These are phyloP conservation scores for Willaertia magna DNA, from an alignment of 208 protist genomes.

Conservation along the genomic window DNA sequence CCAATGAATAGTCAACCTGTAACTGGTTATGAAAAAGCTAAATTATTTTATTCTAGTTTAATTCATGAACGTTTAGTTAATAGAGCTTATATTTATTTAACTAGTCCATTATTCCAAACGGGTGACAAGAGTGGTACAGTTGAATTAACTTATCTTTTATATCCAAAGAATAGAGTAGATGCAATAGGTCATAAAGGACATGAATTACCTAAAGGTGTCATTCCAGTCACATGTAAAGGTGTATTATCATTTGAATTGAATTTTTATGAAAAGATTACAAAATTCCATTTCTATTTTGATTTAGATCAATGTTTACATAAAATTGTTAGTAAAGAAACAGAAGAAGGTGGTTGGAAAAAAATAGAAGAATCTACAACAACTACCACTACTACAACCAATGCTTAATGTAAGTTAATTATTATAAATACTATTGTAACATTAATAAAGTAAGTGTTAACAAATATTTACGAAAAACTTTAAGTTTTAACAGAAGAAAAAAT, in stretches of 20 bases:
- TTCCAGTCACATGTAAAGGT: background rate
- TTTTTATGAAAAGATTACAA: background rate
- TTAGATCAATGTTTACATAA: background rate
- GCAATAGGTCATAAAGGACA: no score
- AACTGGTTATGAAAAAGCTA: background rate
- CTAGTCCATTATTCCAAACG: background rate
- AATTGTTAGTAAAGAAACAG: no score
- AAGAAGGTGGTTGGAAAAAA: no score
- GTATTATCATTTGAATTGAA: background rate
- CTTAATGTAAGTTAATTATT: no score
- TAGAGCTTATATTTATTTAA: background rate
- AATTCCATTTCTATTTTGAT: background rate
- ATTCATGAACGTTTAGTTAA: background rate
- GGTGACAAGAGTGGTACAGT: background rate
- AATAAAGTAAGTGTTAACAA: no score
- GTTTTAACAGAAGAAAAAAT: no score
- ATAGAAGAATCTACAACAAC: no score
- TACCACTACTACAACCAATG: no score
- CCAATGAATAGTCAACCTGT: background rate
- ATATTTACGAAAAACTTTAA: no score
- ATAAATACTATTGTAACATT: no score
- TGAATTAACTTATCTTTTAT: background rate
- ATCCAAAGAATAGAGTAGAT: background rate
- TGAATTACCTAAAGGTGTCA: no score
- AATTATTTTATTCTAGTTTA: background rate